Base-by-base conservation (phyloP, 805 yeast species). In the Starmerella floris region DNA sequence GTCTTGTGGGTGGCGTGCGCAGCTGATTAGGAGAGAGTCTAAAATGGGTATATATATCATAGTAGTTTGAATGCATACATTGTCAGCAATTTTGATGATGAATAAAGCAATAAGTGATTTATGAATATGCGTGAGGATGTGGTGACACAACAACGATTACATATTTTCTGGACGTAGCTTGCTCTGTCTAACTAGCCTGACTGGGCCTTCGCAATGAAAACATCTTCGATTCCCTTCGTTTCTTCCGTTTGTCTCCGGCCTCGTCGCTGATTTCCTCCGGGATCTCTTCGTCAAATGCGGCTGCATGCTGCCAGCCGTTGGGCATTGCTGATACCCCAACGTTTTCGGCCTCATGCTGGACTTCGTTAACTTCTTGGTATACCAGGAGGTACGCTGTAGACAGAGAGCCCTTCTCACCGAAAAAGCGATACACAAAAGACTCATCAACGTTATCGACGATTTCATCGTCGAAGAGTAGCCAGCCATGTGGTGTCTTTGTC, bases 401-500 rank as follows among this genome's bases (percentile, higher is more conserved):
- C 55, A 83, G 69, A 6, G 94, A 91, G 2, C 82, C 79, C 3
- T 80, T 76, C 57, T 83, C 88, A 23, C 97, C 97, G 54, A 83
- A 79, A 56, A 87, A 91, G 52, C 80, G 73, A 59, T 77, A 69
- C 3, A 91, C 95, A 51, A 79, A 84, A 32, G 73, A 66, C 48
- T 84, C 94, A 51, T 79, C 84, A 9, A 91, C 85, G 15, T 79
- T 65, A 58, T 88, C 96, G 2, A 88, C 95, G 4, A 91, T 77
- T 60, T 91, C 97, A 59, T 91, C 98, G 59, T 91, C 98, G 62
- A 83, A 91, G 44, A 91, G 63, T 25, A 91, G 63, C 98, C 98
- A 91, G 0, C 95, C 87, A 32, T 74, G 73, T 20, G 72, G 68
- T 4, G 85, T 79, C 56, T 84, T 84, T 46, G 91, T 79, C 4